These are phyloP conservation scores for Plasmodium berghei DNA, from an alignment of 169 alveolate genomes.

Conservation along the genomic window DNA sequence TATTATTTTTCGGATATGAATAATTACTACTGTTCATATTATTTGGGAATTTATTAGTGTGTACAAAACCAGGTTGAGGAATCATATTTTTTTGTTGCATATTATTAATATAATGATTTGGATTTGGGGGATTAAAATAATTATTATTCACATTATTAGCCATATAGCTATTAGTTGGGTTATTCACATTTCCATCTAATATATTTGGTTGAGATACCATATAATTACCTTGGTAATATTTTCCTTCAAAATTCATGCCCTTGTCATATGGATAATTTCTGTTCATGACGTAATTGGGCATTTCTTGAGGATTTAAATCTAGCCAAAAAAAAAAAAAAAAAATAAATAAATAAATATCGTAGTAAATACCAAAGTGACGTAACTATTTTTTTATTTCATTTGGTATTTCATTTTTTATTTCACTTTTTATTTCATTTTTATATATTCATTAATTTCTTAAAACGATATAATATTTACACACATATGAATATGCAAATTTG, in stretches of 20 bases:
- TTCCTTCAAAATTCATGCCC: conserved; percentile 2
- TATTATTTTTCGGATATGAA: conserved; percentile 17
- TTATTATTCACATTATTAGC: conserved; percentile 10
- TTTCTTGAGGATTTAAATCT: conserved; percentile 11
- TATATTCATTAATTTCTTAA: too few species aligned
- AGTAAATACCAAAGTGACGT: neutral
- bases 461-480: too few species aligned
- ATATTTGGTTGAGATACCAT: neutral
- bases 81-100: conserved; percentile 15
- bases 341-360: neutral
- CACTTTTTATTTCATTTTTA: too few species aligned
- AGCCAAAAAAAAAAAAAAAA: neutral
- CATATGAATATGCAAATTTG: neutral
- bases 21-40: conserved; percentile 14
- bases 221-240: conserved; percentile 36
- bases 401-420: too few species aligned
- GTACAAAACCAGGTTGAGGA: conserved; percentile 14
- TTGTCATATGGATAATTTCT: conserved; percentile 1
- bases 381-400: too few species aligned
- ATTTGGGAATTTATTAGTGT: conserved; percentile 39
- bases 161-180: neutral
- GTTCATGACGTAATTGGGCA: conserved; percentile 30
- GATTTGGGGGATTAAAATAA: conserved; percentile 8
- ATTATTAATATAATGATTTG: conserved; percentile 9
- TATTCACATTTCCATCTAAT: conserved; percentile 2